Evolutionary conservation across 495 filamentous ascomycete genomes (phyloP).

Genomic region (Penicillium longicatenatum): DNA sequence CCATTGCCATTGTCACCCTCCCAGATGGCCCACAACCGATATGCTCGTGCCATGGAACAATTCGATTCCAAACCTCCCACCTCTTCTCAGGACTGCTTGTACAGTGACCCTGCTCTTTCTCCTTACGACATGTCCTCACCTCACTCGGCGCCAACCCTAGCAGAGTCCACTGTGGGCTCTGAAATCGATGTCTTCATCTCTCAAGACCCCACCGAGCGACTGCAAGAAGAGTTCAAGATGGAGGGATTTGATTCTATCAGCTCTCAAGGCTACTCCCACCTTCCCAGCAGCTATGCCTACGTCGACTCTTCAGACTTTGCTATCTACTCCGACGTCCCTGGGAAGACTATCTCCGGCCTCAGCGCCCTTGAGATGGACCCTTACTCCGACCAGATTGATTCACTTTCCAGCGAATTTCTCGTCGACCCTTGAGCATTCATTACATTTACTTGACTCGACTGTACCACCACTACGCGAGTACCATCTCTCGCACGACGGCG

Average conservation of each 20-base stretch:
- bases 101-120: constrained; percentile 33
- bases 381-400: constrained; percentile 34
- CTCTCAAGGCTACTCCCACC: constrained; percentile 36
- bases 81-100: constrained; percentile 34
- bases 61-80: constrained; percentile 23
- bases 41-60: constrained; percentile 30
- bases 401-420: constrained; percentile 31
- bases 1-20: constrained; percentile 36
- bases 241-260: constrained; percentile 21
- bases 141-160: constrained; percentile 42
- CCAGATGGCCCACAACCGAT: constrained; percentile 28
- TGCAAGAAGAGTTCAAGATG: constrained; percentile 39
- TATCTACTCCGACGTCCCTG: constrained; percentile 34
- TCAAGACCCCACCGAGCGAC: constrained; percentile 37
- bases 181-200: constrained; percentile 52
- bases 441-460: constrained; percentile 2
- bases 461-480: constrained; percentile 7
- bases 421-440: constrained; percentile 23
- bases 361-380: constrained; percentile 34
- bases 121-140: constrained; percentile 42
- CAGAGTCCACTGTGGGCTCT: constrained; percentile 40
- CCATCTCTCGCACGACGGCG: constrained; percentile 1
- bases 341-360: constrained; percentile 37
- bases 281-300: constrained; percentile 17
- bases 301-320: constrained; percentile 36